These are phyloP conservation scores for Cyberlindnera euphorbiae DNA, from an alignment of 805 yeast species.

Conservation along the genomic window DNA sequence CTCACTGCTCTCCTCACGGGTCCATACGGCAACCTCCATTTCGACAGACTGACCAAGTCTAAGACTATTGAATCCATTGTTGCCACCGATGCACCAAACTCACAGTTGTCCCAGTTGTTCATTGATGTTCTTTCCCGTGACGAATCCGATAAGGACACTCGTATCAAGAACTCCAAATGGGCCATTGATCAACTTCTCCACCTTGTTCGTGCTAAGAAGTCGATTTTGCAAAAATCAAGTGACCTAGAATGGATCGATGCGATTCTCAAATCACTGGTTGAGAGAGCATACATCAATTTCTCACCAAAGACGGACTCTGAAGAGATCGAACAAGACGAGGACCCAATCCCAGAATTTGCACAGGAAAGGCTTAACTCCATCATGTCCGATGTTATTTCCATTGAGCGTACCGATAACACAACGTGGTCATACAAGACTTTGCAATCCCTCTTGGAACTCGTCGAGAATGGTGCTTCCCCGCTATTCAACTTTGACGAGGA, in stretches of 20 bases:
- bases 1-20: conserved; percentile 35
- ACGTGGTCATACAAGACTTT: conserved; percentile 63
- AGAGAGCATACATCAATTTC: conserved; percentile 27
- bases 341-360: conserved; percentile 38
- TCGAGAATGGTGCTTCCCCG: conserved; percentile 25
- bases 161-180: conserved; percentile 38
- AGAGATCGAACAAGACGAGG: conserved; percentile 12
- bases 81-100: conserved; percentile 9
- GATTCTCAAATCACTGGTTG: conserved; percentile 28
- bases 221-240: conserved; percentile 18
- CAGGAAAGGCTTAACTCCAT: conserved; percentile 66
- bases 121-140: conserved; percentile 16
- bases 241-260: conserved; percentile 27
- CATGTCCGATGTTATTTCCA: conserved; percentile 50
- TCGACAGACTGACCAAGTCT: conserved; percentile 73
- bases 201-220: conserved; percentile 44
- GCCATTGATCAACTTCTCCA: conserved; percentile 53
- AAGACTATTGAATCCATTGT: conserved; percentile 46
- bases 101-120: conserved; percentile 16
- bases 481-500: conserved; percentile 53
- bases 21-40: conserved; percentile 55
- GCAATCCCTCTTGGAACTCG: conserved; percentile 29
- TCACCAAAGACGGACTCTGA: background rate
- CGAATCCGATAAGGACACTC: conserved; percentile 7
- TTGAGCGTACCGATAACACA: conserved; percentile 37